phyloP scores from a whole-genome alignment of 1,284 basidiomycete species.

The Tilletia horrida region DNA sequence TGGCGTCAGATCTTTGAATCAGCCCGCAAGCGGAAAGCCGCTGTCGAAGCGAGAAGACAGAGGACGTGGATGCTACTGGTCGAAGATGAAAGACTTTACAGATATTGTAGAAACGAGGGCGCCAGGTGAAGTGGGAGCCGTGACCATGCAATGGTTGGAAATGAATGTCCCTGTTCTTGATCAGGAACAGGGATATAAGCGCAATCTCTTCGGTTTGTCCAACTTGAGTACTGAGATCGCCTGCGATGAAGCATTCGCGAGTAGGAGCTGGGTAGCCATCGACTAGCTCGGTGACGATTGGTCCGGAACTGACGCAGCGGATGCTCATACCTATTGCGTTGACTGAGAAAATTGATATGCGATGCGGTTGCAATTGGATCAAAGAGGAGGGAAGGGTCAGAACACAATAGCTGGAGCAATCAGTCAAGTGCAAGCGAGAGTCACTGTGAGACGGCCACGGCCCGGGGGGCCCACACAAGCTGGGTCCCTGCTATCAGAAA shows the following conservation, averaged over 20 bases:
- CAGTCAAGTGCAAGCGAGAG: no score
- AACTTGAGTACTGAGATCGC: slow-evolving; percentile 22
- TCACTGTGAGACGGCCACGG: no score
- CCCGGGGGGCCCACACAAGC: no score
- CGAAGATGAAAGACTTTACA: no score
- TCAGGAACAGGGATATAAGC: slow-evolving; percentile 28
- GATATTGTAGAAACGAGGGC: no score
- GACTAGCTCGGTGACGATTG: slow-evolving; percentile 33
- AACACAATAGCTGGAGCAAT: no score
- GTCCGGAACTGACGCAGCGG: slow-evolving; percentile 29
- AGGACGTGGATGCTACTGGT: no score
- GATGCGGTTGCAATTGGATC: background rate
- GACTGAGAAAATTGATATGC: background rate
- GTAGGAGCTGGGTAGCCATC: slow-evolving; percentile 16
- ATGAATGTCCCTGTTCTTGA: slow-evolving; percentile 35
- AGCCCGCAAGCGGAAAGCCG: no score
- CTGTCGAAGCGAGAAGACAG: no score
- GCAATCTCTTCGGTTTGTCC: slow-evolving; percentile 27
- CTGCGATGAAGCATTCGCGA: background rate
- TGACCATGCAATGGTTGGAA: slow-evolving; percentile 25
- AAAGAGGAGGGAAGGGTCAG: background rate
- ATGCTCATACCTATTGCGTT: slow-evolving; percentile 25
- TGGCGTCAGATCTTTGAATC: no score
- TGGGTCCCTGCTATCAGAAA: no score
- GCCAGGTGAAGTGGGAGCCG: slow-evolving; percentile 18